Evolutionary conservation across 768 basidiomycete genomes (phyloP), one percentile per base, ranked within the genome.

Genomic region (Lactifluus subvellereus): DNA sequence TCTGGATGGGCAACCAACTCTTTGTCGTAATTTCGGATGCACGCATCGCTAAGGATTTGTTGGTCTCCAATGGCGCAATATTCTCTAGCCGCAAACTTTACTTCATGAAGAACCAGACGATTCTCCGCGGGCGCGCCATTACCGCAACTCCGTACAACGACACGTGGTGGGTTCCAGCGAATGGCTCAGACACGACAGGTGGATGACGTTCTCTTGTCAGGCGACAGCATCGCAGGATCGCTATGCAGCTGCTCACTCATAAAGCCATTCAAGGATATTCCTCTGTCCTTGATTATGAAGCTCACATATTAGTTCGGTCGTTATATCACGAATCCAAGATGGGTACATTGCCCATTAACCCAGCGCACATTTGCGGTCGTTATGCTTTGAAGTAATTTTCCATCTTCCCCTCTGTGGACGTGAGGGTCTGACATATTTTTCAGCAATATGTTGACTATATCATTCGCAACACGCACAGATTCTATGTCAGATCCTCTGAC

Each of bases 1-100:
- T 81, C 56, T 78, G 74, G 74, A 73, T 82, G 22, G 80, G 80
- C 18, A 75, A 78, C 62, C 80, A 80, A 62, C 76, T 79, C 20
- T 78, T 80, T 66, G 74, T 82, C 54, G 70, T 79, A 45, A 61
- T 82, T 38, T 80, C 79, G 5, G 78, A 79, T 64, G 74, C 79
- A 6, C 70, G 72, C 27, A 73, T 80, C 11, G 79, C 74, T 0
- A 76, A 76, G 54, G 79, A 80, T 59, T 71, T 81, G 33, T 69
- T 80, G 67, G 75, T 80, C 27, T 75, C 74, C 27, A 78, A 80
- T 51, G 78, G 80, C 50, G 70, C 78, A 11, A 72, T 77, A 16
- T 81, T 80, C 64, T 80, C 80, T 18, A 77, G 77, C 11, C 71
- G 80, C n/a, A 80, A 79, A 63, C 72, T 74, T 38, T 76, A 74